Percentiles rank a stretch among this genome's conserved stretches.
Conservation (phyloP, 495 filamentous ascomycete species). For the Cryomyces minteri region DNA sequence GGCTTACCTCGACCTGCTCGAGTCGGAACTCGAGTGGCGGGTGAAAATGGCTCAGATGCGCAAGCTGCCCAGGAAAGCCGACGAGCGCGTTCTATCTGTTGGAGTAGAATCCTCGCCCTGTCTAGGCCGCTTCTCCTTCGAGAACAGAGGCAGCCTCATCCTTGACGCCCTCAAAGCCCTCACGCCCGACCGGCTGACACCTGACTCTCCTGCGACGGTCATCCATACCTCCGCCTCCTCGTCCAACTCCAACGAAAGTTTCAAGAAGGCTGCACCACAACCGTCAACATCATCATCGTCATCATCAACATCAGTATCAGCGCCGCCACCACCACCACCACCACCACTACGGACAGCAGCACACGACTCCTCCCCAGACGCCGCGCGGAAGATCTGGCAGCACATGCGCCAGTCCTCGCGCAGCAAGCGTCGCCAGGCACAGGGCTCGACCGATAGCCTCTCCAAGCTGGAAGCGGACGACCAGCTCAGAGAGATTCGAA, state of each 20-base stretch:
- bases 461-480: constrained; percentile 3
- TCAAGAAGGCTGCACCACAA: not conserved
- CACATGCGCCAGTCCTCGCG: constrained; percentile 12
- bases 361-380: constrained; percentile 1
- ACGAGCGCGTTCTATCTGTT: too few relatives aligned
- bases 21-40: too few relatives aligned
- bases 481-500: constrained; percentile 2
- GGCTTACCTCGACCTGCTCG: too few relatives aligned
- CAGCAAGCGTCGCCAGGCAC: constrained; percentile 1
- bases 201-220: not conserved
- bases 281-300: not conserved
- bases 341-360: not conserved
- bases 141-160: not conserved
- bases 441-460: not conserved
- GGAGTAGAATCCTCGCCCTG: too few relatives aligned
- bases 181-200: not conserved
- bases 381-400: constrained; percentile 9
- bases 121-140: not conserved
- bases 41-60: too few relatives aligned
- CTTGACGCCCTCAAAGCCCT: not conserved
- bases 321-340: not conserved
- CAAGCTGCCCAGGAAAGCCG: too few relatives aligned
- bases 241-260: not conserved
- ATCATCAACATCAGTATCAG: constrained; percentile 2
- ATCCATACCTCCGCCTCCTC: not conserved